Evolutionary conservation across 2,329 filamentous ascomycete genomes (phyloP).

Genomic region (Aspergillus sp.): DNA sequence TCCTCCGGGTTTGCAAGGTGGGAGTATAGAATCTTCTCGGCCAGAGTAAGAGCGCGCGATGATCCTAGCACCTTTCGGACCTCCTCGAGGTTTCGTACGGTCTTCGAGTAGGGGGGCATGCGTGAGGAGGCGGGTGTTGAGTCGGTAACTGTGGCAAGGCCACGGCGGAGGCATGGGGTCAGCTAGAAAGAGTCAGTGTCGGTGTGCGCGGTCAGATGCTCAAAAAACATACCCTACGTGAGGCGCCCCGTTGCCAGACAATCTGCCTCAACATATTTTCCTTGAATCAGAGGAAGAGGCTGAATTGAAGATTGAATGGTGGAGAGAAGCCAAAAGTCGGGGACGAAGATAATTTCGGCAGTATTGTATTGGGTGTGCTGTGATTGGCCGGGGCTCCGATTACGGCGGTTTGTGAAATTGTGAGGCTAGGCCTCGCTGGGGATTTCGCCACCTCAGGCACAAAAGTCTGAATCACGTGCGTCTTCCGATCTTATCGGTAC

Average conservation of each 20-base stretch:
- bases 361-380: constrained; percentile 11
- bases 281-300: not conserved
- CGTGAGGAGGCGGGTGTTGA: constrained; percentile 45
- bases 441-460: not conserved
- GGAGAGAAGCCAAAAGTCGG: constrained; percentile 9
- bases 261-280: constrained; percentile 39
- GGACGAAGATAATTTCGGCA: constrained; percentile 13
- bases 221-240: constrained; percentile 35
- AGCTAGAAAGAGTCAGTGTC: constrained; percentile 21
- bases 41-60: constrained; percentile 70
- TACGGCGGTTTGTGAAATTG: not conserved
- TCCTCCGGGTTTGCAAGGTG: constrained; percentile 89
- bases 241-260: constrained; percentile 39
- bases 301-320: constrained; percentile 12
- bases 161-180: constrained; percentile 35
- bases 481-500: constrained; percentile 12
- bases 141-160: constrained; percentile 36
- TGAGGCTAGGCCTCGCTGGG: not conserved
- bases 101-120: constrained; percentile 77
- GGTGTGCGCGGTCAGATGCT: not conserved
- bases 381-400: constrained; percentile 15
- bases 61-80: constrained; percentile 72
- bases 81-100: constrained; percentile 72
- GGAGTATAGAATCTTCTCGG: constrained; percentile 97
- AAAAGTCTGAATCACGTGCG: not conserved